Conservation (phyloP, 106 monocot genomes). For the Platanthera guangdongensis region DNA sequence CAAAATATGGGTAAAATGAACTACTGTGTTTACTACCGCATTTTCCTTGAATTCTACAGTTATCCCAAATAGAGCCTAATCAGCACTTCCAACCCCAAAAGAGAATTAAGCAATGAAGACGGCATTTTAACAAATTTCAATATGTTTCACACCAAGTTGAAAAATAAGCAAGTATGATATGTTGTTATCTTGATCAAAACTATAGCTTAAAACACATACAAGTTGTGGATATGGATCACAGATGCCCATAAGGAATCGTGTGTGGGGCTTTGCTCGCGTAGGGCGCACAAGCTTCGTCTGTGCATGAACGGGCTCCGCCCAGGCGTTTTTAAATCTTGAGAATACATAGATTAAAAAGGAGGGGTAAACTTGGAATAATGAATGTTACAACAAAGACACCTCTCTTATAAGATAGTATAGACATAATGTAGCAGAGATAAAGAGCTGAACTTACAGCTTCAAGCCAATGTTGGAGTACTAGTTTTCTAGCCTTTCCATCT, state of each 20-base stretch:
- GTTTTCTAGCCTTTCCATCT: slow-evolving; percentile 60
- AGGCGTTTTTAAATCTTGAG: too few relatives aligned
- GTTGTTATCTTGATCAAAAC: neutral
- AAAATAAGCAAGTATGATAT: neutral
- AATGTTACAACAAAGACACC: too few relatives aligned
- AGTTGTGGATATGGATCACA: neutral
- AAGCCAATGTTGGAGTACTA: slow-evolving; percentile 74
- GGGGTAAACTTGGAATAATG: too few relatives aligned
- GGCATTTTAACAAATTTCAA: neutral
- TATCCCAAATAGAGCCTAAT: neutral
- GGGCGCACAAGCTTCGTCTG: too few relatives aligned
- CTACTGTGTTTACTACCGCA: too few relatives aligned
- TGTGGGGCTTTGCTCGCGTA: too few relatives aligned
- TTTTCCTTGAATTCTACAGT: too few relatives aligned
- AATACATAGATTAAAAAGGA: too few relatives aligned
- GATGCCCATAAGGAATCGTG: neutral
- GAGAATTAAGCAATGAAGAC: neutral
- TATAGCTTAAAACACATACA: neutral
- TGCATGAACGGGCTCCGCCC: too few relatives aligned
- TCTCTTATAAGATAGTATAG: too few relatives aligned
- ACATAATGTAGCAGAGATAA: neutral
- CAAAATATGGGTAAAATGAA: too few relatives aligned
- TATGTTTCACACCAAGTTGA: neutral
- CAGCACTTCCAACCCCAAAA: neutral
- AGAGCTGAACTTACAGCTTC: slow-evolving; percentile 45